These are phyloP conservation scores for Phialophora tarda DNA, from an alignment of 2,329 filamentous ascomycete genomes.

Conservation along the genomic window DNA sequence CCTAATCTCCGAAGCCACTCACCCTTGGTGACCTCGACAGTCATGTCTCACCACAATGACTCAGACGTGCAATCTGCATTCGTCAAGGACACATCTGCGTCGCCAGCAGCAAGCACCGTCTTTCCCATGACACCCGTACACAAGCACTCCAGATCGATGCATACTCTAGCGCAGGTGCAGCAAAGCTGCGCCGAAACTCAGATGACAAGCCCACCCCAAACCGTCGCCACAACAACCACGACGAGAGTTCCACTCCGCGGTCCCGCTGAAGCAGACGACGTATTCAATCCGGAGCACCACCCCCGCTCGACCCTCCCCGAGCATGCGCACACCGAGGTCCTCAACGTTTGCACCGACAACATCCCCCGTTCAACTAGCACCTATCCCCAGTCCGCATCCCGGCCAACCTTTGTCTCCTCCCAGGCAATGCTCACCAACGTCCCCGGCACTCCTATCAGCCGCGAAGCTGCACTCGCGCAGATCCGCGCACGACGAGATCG, in stretches of 20 bases:
- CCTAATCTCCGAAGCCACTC: constrained; percentile 34
- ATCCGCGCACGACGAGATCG: constrained; percentile 55
- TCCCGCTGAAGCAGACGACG: constrained; percentile 31
- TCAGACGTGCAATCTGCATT: constrained; percentile 1
- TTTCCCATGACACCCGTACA: constrained; percentile 38
- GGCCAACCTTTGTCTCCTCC: constrained; percentile 13
- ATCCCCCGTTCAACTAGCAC: constrained; percentile 10
- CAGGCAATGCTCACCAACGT: constrained; percentile 40
- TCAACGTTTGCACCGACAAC: constrained; percentile 37
- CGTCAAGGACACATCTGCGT: constrained; percentile 32
- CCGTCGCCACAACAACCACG: constrained; percentile 33
- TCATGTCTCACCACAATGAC: constrained; percentile 19
- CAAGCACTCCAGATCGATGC: constrained; percentile 32
- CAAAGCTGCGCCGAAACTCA: neutral
- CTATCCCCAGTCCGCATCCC: constrained; percentile 9
- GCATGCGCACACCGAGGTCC: constrained; percentile 44
- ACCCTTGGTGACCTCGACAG: constrained; percentile 26
- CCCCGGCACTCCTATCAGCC: constrained; percentile 52
- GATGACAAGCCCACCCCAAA: constrained; percentile 12
- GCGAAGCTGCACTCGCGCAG: constrained; percentile 56
- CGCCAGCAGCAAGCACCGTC: constrained; percentile 35
- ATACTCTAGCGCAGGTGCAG: constrained; percentile 25
- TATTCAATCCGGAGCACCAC: constrained; percentile 17
- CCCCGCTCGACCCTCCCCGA: constrained; percentile 39
- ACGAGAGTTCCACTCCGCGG: constrained; percentile 37